Evolutionary conservation across 768 basidiomycete genomes (phyloP).

Genomic region (Agaricus subrufescens): DNA sequence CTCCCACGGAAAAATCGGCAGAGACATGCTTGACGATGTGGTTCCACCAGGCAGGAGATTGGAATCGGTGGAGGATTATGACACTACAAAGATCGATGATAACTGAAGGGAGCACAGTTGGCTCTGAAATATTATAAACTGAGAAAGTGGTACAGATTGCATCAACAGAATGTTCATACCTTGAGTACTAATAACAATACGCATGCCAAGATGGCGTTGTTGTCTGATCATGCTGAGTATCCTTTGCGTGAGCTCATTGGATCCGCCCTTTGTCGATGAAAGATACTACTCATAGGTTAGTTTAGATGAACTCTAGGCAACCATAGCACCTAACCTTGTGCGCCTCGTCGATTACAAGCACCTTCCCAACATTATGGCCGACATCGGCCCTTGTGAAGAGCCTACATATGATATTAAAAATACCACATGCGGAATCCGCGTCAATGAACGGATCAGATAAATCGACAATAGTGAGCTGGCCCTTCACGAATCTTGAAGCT

Average conservation of each 20-base stretch:
- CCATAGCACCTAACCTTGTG: conserved; percentile 48
- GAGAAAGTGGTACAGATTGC: not conserved
- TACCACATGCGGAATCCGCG: conserved; percentile 55
- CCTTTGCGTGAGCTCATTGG: conserved; percentile 52
- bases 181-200: conserved; percentile 73
- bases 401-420: conserved; percentile 67
- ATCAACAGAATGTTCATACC: conserved; percentile 28
- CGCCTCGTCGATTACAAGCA: conserved; percentile 70
- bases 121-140: conserved; percentile 38
- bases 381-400: conserved; percentile 59
- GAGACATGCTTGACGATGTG: conserved; percentile 66
- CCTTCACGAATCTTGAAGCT: conserved; percentile 41
- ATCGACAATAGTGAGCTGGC: conserved; percentile 64
- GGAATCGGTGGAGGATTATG: conserved; percentile 67
- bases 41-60: conserved; percentile 73
- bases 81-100: conserved; percentile 65
- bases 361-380: conserved; percentile 47
- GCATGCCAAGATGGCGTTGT: conserved; percentile 68
- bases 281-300: conserved; percentile 45
- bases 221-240: conserved; percentile 59
- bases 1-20: conserved; percentile 50
- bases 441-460: conserved; percentile 74
- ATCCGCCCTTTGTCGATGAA: conserved; percentile 31
- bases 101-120: conserved; percentile 65
- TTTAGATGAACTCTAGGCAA: not conserved